Evolutionary conservation across 2,329 filamentous ascomycete genomes (phyloP), one percentile per base, ranked within the genome.

Genomic region (Colletotrichum gloeosporioides): DNA sequence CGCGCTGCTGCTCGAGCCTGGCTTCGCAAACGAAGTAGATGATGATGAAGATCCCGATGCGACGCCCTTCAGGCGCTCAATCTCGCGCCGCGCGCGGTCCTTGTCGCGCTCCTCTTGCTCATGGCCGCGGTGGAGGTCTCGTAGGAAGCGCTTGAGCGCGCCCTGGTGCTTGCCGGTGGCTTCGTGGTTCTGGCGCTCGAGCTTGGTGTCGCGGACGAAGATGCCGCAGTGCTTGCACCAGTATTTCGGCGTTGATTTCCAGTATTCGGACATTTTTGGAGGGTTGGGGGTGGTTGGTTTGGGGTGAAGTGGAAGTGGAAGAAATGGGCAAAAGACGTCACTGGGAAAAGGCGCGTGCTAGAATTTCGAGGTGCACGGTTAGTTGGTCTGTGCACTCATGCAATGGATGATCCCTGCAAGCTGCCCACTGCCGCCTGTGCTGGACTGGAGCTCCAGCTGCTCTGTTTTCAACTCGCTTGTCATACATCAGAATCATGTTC

Each of bases 211-310:
- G 86, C 95, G 95, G 66, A 99, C 95, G 85, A 93, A 99, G 83
- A 91, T 92, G 82, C 92, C 92, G 91, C 97, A 99, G 88, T 98
- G 95, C 85, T 99, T 99, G 91, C 97, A 99, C 96, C 96, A 99
- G 87, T 98, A 98, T 83, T 94, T 96, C 8, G 96, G 96, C 84
- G 96, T 98, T 25, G 96, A 98, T 85, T 99, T 99, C 97, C 97
- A 99, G 87, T 98, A 98, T 89, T 99, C 97, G 0, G 97, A 93
- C 97, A 99, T 99, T 65, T 65, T 10, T 79, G 72, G 27, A 8
- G 25, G 15, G 36, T 8, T 13, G 49, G 29, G 27, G 34, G 22
- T 29, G 22, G 53, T 25, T 25, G 62, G 34, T 25, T 29, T 62
- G 18, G 67, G 9, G 9, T 31, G 44, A 49, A 31, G 18, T 70